Conservation (phyloP, 257 asterid species). For the Petunia secreta region DNA sequence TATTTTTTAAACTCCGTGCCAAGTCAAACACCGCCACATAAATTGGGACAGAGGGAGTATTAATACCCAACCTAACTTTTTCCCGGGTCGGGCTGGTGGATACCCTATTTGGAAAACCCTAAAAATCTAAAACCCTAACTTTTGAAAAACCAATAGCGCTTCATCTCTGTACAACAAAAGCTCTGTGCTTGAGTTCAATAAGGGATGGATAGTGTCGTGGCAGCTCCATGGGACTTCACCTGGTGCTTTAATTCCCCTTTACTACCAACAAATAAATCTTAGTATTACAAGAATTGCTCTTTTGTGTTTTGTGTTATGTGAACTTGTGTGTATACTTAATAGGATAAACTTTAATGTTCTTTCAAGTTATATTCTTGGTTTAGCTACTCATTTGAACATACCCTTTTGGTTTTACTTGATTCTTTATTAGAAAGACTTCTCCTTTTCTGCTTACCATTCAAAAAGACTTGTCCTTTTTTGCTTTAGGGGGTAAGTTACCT, state of each 20-base stretch:
- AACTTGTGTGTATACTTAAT: neutral
- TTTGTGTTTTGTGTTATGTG: neutral
- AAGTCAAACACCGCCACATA: too few relatives aligned
- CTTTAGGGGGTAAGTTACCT: neutral
- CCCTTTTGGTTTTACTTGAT: neutral
- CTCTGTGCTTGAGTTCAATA: slow-evolving; percentile 30
- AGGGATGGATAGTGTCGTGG: slow-evolving; percentile 11
- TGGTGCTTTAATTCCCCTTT: slow-evolving; percentile 44
- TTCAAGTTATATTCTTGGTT: neutral
- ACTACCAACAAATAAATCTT: neutral
- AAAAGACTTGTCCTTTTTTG: too few relatives aligned
- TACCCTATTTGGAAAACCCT: neutral
- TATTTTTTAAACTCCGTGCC: too few relatives aligned
- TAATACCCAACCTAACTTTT: neutral
- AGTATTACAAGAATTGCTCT: neutral
- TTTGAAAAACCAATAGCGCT: neutral
- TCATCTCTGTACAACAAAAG: slow-evolving; percentile 16
- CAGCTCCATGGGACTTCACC: slow-evolving; percentile 58
- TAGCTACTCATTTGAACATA: neutral
- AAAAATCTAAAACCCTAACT: slow-evolving; percentile 28
- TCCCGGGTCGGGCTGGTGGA: neutral
- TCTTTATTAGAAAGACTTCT: neutral
- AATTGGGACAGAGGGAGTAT: too few relatives aligned
- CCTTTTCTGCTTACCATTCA: neutral
- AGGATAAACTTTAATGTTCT: neutral